Percentiles rank a stretch among this genome's conserved stretches.
phyloP scores from a whole-genome alignment of 495 filamentous ascomycete genomes.

The Podospora pseudopauciseta region DNA sequence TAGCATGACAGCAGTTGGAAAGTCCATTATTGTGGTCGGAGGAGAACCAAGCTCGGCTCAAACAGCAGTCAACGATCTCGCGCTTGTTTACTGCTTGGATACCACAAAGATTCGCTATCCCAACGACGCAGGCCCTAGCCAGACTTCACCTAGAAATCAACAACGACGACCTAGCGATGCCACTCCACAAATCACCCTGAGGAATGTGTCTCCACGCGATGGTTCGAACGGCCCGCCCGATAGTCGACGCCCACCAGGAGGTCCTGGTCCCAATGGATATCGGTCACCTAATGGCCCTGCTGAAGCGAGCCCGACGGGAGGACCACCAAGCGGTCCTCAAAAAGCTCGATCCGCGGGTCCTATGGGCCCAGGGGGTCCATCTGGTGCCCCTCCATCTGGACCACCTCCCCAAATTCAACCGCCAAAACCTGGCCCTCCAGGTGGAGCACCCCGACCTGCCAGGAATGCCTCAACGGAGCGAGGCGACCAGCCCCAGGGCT shows the following conservation, averaged over 20 bases:
- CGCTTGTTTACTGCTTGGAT: constrained; percentile 86
- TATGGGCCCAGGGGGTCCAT: constrained; percentile 51
- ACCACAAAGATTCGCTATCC: constrained; percentile 96
- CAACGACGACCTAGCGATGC: constrained; percentile 41
- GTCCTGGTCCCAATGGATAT: constrained; percentile 38
- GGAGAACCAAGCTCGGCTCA: constrained; percentile 90
- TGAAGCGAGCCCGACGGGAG: constrained; percentile 32
- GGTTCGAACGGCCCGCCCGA: constrained; percentile 58
- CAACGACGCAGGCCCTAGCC: constrained; percentile 62
- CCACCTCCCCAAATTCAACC: constrained; percentile 86
- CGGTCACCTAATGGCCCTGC: constrained; percentile 30
- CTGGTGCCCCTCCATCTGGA: constrained; percentile 53
- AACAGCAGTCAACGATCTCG: constrained; percentile 75
- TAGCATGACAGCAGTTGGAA: constrained; percentile 92
- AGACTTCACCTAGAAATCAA: constrained; percentile 32
- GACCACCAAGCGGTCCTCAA: constrained; percentile 39
- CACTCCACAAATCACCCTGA: constrained; percentile 28
- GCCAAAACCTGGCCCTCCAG: constrained; percentile 56
- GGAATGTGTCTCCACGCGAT: constrained; percentile 56
- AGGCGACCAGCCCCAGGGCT: constrained; percentile 28
- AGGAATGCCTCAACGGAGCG: constrained; percentile 44
- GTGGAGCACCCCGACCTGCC: constrained; percentile 27
- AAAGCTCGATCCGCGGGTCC: constrained; percentile 64
- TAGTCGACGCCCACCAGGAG: constrained; percentile 49
- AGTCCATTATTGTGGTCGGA: constrained; percentile 85